Conservation (phyloP, 192 early-diverging fungal genomes). For the Podila epicladia region DNA sequence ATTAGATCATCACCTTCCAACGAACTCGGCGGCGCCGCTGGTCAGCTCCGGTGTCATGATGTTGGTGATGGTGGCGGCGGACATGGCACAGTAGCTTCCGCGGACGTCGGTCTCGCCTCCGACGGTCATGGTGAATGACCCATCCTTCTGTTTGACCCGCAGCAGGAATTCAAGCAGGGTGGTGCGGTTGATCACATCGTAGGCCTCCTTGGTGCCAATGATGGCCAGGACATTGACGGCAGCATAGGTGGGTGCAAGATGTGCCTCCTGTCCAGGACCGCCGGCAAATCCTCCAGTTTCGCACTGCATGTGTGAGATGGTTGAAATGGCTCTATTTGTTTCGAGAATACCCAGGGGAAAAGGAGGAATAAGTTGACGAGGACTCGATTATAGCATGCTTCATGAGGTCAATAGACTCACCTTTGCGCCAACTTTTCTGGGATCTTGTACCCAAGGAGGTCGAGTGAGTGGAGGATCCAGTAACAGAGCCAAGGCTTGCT, state of each 20-base stretch:
- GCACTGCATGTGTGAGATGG: constrained; percentile 72
- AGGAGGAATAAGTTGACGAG: neutral
- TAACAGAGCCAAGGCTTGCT: constrained; percentile 92
- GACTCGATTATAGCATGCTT: constrained; percentile 25
- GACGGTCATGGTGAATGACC: constrained; percentile 89
- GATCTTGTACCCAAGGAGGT: constrained; percentile 73
- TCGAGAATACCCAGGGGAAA: constrained; percentile 30
- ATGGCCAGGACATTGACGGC: constrained; percentile 84
- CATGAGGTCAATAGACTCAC: neutral
- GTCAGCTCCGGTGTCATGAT: constrained; percentile 85
- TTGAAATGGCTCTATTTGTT: constrained; percentile 55
- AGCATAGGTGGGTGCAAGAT: constrained; percentile 92
- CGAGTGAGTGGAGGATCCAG: constrained; percentile 90
- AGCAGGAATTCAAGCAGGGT: constrained; percentile 80
- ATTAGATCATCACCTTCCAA: constrained; percentile 11
- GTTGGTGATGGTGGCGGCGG: constrained; percentile 81
- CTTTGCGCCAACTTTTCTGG: constrained; percentile 55
- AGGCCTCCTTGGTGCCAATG: constrained; percentile 79
- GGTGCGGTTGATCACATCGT: constrained; percentile 69
- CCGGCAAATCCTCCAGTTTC: constrained; percentile 88
- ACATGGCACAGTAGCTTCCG: constrained; percentile 89
- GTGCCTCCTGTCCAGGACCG: constrained; percentile 85
- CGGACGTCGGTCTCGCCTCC: constrained; percentile 95
- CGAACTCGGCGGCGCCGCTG: constrained; percentile 64
- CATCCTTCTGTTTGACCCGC: constrained; percentile 85